A percentile compares a stretch with the other conserved stretches of the same genome.
Conservation (phyloP, 2,329 filamentous ascomycete genomes). For the Ceratocystis diversiconidia region DNA sequence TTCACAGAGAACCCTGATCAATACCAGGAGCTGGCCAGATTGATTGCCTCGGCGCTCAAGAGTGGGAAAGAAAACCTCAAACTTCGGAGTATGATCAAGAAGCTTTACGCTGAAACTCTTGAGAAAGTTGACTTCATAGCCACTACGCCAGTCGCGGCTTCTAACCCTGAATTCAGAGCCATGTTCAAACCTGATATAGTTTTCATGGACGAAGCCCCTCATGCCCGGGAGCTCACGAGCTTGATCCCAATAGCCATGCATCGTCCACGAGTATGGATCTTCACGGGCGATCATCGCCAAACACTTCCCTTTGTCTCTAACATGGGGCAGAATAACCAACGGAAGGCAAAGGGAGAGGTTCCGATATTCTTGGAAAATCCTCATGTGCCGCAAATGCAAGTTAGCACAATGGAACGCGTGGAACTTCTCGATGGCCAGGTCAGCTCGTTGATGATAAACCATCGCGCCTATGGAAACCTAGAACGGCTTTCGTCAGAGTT, state of each 20-base stretch:
- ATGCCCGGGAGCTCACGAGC: slow-evolving; percentile 33
- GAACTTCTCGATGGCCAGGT: slow-evolving; percentile 24
- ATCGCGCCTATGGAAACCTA: slow-evolving; percentile 27
- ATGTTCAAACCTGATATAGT: slow-evolving; percentile 69
- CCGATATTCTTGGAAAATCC: slow-evolving; percentile 23
- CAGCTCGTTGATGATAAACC: slow-evolving; percentile 27
- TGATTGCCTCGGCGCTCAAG: slow-evolving; percentile 26
- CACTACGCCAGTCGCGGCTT: slow-evolving; percentile 32
- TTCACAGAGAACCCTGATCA: slow-evolving; percentile 25
- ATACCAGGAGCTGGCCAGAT: slow-evolving; percentile 26
- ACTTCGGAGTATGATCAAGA: slow-evolving; percentile 24
- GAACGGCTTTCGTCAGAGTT: slow-evolving; percentile 30
- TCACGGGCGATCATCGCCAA: slow-evolving; percentile 33
- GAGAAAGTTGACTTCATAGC: slow-evolving; percentile 31
- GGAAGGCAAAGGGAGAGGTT: neutral
- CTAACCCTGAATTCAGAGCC: slow-evolving; percentile 26
- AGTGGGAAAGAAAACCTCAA: slow-evolving; percentile 20
- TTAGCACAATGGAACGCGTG: slow-evolving; percentile 30
- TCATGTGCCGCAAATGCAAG: slow-evolving; percentile 24
- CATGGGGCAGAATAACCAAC: neutral
- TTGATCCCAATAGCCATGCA: slow-evolving; percentile 33
- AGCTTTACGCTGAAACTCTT: slow-evolving; percentile 29
- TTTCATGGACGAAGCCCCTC: slow-evolving; percentile 60
- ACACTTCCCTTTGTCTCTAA: slow-evolving; percentile 31
- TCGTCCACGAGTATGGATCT: slow-evolving; percentile 31